phyloP scores from a whole-genome alignment of 768 basidiomycete species.

The Rhizopogon vesiculosus region DNA sequence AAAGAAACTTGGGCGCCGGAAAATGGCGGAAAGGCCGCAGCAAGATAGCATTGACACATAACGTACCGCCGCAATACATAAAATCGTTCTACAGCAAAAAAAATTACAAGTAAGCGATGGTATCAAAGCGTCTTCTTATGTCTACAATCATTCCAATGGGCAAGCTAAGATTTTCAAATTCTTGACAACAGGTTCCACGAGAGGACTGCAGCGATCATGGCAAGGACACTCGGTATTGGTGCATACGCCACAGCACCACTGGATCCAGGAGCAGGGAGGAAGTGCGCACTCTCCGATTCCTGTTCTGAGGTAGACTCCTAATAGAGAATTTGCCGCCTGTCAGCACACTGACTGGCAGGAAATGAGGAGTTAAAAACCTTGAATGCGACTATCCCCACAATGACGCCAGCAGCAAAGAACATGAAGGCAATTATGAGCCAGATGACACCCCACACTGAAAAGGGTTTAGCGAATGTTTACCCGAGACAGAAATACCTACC shows the following conservation, averaged over 20 bases:
- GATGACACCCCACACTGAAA: slow-evolving; percentile 79
- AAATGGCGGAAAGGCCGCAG: background rate
- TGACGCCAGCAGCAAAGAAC: slow-evolving; percentile 71
- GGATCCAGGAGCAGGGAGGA: slow-evolving; percentile 59
- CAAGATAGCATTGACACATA: background rate
- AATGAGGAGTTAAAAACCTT: slow-evolving; percentile 45
- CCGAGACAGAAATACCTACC: slow-evolving; percentile 32
- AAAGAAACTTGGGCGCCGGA: background rate
- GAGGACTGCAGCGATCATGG: slow-evolving; percentile 16
- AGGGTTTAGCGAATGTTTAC: background rate
- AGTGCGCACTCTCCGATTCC: slow-evolving; percentile 42
- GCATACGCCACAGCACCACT: slow-evolving; percentile 29
- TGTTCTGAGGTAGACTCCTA: slow-evolving; percentile 63
- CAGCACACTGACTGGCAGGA: background rate
- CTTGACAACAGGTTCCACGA: slow-evolving; percentile 16
- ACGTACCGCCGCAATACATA: background rate
- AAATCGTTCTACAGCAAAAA: background rate
- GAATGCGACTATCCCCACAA: slow-evolving; percentile 78
- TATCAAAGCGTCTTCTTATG: background rate
- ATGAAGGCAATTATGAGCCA: slow-evolving; percentile 75
- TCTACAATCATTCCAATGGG: background rate
- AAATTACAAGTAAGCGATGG: background rate
- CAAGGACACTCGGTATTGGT: slow-evolving; percentile 16
- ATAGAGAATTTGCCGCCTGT: background rate
- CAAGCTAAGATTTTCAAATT: background rate